phyloP scores from a whole-genome alignment of 345 rosid genomes.

The Camelina sativa region DNA sequence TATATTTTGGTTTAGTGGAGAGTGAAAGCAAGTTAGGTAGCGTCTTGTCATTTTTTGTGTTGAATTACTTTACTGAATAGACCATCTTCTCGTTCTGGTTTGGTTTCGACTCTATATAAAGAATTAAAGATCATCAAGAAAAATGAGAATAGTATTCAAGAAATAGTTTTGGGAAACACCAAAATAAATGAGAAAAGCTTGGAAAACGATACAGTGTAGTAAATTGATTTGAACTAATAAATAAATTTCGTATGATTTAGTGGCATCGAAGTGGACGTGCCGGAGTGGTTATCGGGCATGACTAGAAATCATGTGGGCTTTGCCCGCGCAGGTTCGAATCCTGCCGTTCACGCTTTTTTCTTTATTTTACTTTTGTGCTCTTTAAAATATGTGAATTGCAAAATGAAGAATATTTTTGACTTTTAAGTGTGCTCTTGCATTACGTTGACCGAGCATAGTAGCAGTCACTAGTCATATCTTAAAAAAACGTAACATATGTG shows the following conservation, averaged over 20 bases:
- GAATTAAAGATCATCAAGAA: not conserved
- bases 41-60: slow-evolving; percentile 18
- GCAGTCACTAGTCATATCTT: too few relatives aligned
- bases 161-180: not conserved
- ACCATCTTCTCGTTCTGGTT: not conserved
- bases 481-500: too few relatives aligned
- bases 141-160: not conserved
- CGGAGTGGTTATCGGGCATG: slow-evolving; percentile 73
- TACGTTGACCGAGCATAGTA: too few relatives aligned
- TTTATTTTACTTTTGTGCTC: too few relatives aligned
- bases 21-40: not conserved
- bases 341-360: slow-evolving; percentile 48
- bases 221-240: too few relatives aligned
- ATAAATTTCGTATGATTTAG: too few relatives aligned
- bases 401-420: too few relatives aligned
- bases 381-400: too few relatives aligned
- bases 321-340: slow-evolving; percentile 93
- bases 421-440: too few relatives aligned
- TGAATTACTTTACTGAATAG: not conserved
- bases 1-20: slow-evolving; percentile 6
- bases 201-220: too few relatives aligned
- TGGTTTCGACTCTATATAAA: not conserved
- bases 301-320: slow-evolving; percentile 96
- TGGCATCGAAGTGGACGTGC: slow-evolving; percentile 36
- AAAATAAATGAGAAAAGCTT: not conserved